These are phyloP conservation scores for Monotropa hypopitys DNA, from an alignment of 179 eudicot species.

Conservation along the genomic window DNA sequence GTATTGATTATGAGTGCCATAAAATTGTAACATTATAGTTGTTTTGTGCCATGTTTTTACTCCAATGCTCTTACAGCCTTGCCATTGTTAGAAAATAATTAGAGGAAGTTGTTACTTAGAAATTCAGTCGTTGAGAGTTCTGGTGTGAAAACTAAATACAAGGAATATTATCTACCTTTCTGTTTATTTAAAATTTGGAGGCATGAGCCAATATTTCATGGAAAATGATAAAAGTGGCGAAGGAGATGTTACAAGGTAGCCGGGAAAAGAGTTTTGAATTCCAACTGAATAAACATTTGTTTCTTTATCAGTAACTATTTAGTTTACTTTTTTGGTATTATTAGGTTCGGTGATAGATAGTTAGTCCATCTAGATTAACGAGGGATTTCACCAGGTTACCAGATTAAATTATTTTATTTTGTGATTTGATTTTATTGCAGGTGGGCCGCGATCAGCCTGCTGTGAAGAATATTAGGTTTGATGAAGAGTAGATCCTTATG, in stretches of 20 bases:
- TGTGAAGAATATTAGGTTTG: conserved; percentile 59
- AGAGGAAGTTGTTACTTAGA: background rate
- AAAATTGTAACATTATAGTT: conserved; percentile 43
- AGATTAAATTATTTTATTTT: background rate
- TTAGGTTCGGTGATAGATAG: background rate
- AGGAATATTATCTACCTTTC: background rate
- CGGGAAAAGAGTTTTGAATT: background rate
- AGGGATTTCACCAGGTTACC: background rate
- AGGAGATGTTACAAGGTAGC: background rate
- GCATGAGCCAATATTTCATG: background rate
- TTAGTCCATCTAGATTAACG: background rate
- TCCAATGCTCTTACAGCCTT: background rate
- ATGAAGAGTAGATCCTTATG: conserved; percentile 2
- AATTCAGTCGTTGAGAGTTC: background rate
- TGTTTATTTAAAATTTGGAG: background rate
- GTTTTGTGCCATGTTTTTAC: background rate
- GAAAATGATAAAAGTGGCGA: background rate
- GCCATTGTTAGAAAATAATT: background rate
- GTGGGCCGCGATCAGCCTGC: conserved; percentile 44
- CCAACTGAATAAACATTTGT: too few species aligned
- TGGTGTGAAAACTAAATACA: background rate
- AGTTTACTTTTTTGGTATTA: too few species aligned
- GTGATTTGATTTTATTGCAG: conserved; percentile 16
- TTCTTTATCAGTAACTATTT: too few species aligned
- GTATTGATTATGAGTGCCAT: conserved; percentile 79